Conservation (phyloP, 306 rosid species). For the Quercus alba region DNA sequence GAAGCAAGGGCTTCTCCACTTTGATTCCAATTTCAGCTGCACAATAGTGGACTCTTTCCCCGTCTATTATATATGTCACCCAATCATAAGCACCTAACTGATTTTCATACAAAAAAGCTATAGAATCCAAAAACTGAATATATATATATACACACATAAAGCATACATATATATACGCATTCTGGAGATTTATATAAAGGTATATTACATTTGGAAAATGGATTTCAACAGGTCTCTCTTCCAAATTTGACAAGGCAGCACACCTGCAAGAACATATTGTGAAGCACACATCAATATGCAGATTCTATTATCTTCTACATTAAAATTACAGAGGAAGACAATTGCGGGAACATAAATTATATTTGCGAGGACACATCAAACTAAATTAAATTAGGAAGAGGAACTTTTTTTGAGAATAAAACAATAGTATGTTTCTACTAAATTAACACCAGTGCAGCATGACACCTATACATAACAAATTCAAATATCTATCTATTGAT, state of each 20-base stretch:
- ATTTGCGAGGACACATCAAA: not conserved
- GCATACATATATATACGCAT: conserved; percentile 9
- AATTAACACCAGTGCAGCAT: not conserved
- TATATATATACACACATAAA: conserved; percentile 28
- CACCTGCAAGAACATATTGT: conserved; percentile 25
- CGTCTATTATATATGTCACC: not conserved
- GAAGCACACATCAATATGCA: not conserved
- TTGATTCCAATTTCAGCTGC: not conserved
- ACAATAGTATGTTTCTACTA: not conserved
- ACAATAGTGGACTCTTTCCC: not conserved
- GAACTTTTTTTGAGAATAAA: not conserved
- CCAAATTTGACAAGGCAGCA: conserved; percentile 4
- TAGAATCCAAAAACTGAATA: conserved; percentile 22
- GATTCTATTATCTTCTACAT: not conserved
- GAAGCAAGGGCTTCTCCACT: not conserved
- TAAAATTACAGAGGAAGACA: not conserved
- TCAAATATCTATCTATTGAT: not conserved
- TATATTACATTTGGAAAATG: conserved; percentile 12
- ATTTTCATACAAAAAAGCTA: not conserved
- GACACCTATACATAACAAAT: not conserved
- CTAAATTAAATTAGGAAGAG: not conserved
- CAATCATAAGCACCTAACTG: not conserved
- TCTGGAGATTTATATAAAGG: not conserved
- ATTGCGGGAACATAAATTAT: not conserved
- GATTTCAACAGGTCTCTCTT: conserved; percentile 4